Base-by-base conservation (phyloP, 1,284 basidiomycete species). In the Melampsora americana region DNA sequence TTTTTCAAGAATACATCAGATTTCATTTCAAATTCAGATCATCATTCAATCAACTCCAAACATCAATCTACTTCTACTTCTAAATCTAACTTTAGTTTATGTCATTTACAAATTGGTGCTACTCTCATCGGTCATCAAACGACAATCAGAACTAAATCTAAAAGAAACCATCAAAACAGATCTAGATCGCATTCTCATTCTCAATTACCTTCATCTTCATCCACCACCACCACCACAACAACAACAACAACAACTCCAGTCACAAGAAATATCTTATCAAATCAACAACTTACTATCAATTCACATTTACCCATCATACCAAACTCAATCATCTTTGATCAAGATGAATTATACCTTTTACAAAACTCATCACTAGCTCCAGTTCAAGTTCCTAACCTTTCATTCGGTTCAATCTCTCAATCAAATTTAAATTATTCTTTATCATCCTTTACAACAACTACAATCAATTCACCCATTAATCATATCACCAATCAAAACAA, bases 351-450 rank as follows among this genome's bases (percentile, higher is more conserved):
- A 56, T n/a, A 56, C 53, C 28, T 28, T 23, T 56, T 56, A 56
- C 53, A 28, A n/a, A 56, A 56, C 53, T 28, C 53, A 56, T 56
- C 53, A 11, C n/a, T 56, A 28, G n/a, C 53, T 12, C 53, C 53
- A 0, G 42, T 42, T 42, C 42, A 42, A 42, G 11, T 42, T 56
- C 53, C 53, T 3, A 42, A 20, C 30, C 39, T 42, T 48, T 50
- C 69, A 46, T 32, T 23, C 59, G 48, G 69, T 35, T 64, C 69
- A 46, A 39, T 64, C 69, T 28, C 26, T 5, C 42, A 18, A 18
- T n/a, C 39, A 14, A 12, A 42, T 42, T 42, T 42, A 14, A 42
- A 42, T 42, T 42, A 42, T 42, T 42, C 42, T 42, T 42, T 42
- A 42, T 42, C 42, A 42, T 42, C 42, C 9, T 42, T 42, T 3